These are phyloP conservation scores for Sechiopsis laciniata DNA, from an alignment of 306 rosid genomes.

Conservation along the genomic window DNA sequence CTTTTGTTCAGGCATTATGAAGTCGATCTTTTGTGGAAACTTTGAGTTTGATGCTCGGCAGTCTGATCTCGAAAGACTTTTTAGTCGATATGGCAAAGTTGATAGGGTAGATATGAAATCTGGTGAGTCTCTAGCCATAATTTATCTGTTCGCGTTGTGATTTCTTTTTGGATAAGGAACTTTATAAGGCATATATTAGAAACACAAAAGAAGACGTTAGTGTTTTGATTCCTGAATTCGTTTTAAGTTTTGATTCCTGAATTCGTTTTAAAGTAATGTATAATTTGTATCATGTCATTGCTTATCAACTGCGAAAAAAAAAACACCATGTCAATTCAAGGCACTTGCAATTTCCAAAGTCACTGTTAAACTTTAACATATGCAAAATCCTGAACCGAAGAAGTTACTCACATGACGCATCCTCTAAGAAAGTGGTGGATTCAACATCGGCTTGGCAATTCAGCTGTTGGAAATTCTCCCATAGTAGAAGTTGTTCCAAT, in stretches of 20 bases:
- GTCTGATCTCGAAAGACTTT: conserved; percentile 86
- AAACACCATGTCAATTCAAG: background rate
- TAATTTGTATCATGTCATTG: background rate
- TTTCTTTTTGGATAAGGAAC: background rate
- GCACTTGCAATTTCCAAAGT: background rate
- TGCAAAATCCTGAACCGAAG: background rate
- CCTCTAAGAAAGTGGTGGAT: conserved; percentile 6
- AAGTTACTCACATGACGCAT: background rate
- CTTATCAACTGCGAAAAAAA: background rate
- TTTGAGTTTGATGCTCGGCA: conserved; percentile 85
- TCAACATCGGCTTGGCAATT: conserved; percentile 10
- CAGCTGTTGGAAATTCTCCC: conserved; percentile 21
- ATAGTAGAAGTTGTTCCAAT: conserved; percentile 3
- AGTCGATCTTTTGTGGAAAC: conserved; percentile 88
- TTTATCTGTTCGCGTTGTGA: conserved; percentile 2
- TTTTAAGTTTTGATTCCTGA: too few relatives aligned
- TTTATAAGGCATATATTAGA: background rate
- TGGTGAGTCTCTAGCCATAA: conserved; percentile 50
- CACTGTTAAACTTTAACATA: background rate
- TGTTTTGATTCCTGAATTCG: background rate
- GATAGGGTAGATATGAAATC: conserved; percentile 99
- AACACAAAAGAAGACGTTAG: background rate
- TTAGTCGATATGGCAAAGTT: conserved; percentile 86
- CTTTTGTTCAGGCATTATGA: conserved; percentile 53
- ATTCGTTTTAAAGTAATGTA: background rate